Evolutionary conservation across 331 rosid species (phyloP).

Genomic region (Ulmus americana): DNA sequence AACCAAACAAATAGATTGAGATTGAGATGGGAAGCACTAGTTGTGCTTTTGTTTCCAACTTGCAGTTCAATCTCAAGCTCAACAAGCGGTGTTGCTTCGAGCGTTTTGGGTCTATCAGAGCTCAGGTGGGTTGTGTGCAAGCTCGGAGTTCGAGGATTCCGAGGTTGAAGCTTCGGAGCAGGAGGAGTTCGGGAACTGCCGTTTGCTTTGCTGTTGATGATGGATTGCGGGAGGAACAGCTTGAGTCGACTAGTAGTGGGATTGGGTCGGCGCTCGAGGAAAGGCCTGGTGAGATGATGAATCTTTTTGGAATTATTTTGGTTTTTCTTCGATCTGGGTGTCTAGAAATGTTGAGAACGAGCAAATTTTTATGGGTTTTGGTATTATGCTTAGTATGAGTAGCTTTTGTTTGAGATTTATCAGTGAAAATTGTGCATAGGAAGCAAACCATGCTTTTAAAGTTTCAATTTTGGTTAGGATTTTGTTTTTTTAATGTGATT

Average conservation of each 20-base stretch:
- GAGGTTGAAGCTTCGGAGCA: constrained; percentile 27
- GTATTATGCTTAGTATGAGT: not conserved
- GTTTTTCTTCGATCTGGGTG: not conserved
- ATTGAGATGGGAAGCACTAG: constrained; percentile 53
- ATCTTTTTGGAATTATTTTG: not conserved
- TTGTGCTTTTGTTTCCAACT: constrained; percentile 40
- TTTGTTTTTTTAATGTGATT: not conserved
- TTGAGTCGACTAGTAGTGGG: constrained; percentile 30
- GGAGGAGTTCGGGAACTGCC: constrained; percentile 17
- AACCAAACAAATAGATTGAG: constrained; percentile 7
- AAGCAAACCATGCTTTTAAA: not conserved
- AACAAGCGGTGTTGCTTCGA: constrained; percentile 14
- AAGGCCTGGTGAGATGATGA: constrained; percentile 38
- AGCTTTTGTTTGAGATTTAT: not conserved
- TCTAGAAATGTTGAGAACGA: not conserved
- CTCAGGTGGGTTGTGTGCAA: constrained; percentile 32
- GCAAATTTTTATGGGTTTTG: not conserved
- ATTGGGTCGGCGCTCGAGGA: constrained; percentile 61
- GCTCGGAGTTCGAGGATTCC: constrained; percentile 22
- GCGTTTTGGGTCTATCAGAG: constrained; percentile 30
- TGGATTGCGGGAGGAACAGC: constrained; percentile 48
- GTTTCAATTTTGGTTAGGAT: too few species aligned
- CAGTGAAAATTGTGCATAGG: not conserved
- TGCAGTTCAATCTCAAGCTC: constrained; percentile 31
- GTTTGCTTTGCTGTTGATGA: constrained; percentile 73